Conservation (phyloP, 108 stramenopile species). For the Conticribra guillardii region DNA sequence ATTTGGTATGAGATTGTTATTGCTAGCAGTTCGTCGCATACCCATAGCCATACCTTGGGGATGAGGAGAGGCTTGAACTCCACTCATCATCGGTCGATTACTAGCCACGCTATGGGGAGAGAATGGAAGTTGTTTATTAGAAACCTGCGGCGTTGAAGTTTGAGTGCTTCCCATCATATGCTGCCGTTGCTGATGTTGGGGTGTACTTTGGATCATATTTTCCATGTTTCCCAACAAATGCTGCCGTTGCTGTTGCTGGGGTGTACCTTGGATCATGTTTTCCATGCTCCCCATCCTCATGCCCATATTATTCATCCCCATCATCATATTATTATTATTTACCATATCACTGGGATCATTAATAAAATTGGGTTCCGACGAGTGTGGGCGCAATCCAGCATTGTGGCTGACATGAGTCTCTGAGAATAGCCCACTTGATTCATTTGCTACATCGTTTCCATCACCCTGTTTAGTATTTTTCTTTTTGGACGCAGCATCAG, state of each 20-base stretch:
- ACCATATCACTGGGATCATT: neutral
- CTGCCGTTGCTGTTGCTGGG: neutral
- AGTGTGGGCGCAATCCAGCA: neutral
- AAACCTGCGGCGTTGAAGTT: neutral
- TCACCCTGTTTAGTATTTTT: neutral
- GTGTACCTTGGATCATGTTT: neutral
- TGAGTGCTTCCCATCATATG: constrained; percentile 1
- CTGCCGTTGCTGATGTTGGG: constrained; percentile 8
- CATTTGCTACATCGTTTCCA: neutral
- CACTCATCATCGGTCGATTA: neutral
- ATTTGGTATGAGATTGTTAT: constrained; percentile 4
- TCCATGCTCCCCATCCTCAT: neutral
- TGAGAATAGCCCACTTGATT: neutral
- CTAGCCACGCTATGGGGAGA: neutral
- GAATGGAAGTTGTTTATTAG: neutral
- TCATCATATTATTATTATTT: neutral
- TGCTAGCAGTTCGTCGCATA: neutral
- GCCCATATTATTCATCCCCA: neutral
- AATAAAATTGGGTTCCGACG: neutral
- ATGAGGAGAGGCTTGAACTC: neutral
- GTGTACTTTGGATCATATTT: neutral
- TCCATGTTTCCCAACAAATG: neutral
- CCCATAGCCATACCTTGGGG: neutral
- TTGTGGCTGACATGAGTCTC: neutral
- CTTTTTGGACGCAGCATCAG: no score